Conservation (phyloP, 257 asterid species). For the Solanum virginianum region DNA sequence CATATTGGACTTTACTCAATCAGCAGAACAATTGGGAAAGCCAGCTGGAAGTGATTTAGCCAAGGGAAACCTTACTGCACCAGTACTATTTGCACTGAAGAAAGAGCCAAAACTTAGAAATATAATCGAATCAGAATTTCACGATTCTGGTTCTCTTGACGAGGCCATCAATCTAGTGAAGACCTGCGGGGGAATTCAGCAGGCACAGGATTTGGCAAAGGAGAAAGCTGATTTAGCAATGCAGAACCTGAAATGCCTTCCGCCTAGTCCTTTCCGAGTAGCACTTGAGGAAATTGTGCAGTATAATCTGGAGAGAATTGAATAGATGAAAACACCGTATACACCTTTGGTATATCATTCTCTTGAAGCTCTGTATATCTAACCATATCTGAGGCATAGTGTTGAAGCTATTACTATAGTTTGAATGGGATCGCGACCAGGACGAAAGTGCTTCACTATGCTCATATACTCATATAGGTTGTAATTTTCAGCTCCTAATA, state of each 20-base stretch:
- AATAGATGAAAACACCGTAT: slow-evolving; percentile 10
- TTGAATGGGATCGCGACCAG: background rate
- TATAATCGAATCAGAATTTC: slow-evolving; percentile 68
- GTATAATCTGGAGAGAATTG: slow-evolving; percentile 67
- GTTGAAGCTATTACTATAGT: background rate
- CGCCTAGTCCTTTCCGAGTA: slow-evolving; percentile 38
- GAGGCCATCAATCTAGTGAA: slow-evolving; percentile 61
- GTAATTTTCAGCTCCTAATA: slow-evolving; percentile 7
- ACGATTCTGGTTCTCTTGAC: slow-evolving; percentile 69
- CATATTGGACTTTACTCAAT: slow-evolving; percentile 78
- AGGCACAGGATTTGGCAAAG: slow-evolving; percentile 64
- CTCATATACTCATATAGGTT: slow-evolving; percentile 2
- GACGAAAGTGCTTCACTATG: background rate
- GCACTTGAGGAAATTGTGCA: slow-evolving; percentile 63
- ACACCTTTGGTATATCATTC: background rate
- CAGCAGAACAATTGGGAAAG: slow-evolving; percentile 86
- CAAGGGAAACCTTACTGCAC: slow-evolving; percentile 79
- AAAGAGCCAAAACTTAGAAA: slow-evolving; percentile 57
- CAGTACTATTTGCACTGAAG: slow-evolving; percentile 71
- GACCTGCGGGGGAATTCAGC: slow-evolving; percentile 63
- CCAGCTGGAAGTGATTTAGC: slow-evolving; percentile 89
- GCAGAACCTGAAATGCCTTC: slow-evolving; percentile 54
- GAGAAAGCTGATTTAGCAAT: slow-evolving; percentile 62
- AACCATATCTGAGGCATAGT: background rate
- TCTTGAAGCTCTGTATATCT: background rate